Conservation (phyloP, 306 rosid genomes). For the Begonia loranthoides region DNA sequence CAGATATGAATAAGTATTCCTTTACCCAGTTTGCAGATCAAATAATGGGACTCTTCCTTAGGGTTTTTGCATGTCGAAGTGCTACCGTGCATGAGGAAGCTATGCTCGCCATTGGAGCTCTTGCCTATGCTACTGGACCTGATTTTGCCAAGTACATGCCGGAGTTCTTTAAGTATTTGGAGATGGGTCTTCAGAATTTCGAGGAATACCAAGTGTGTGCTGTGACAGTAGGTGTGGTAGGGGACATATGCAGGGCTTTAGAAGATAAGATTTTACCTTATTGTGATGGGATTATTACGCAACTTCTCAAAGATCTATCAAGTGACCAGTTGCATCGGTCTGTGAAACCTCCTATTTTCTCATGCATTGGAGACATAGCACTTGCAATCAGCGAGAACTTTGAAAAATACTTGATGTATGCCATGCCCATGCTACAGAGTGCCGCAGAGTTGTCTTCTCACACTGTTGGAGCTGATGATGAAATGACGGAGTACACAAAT, state of each 20-base stretch:
- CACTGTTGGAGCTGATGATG: slow-evolving; percentile 62
- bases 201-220: slow-evolving; percentile 93
- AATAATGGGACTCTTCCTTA: slow-evolving; percentile 64
- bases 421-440: slow-evolving; percentile 81
- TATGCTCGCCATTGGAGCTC: slow-evolving; percentile 93
- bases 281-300: slow-evolving; percentile 90
- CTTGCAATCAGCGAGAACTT: slow-evolving; percentile 82
- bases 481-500: slow-evolving; percentile 70
- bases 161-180: slow-evolving; percentile 64
- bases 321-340: slow-evolving; percentile 83
- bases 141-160: slow-evolving; percentile 78
- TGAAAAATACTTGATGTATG: slow-evolving; percentile 72
- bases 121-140: slow-evolving; percentile 65
- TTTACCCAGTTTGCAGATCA: slow-evolving; percentile 71
- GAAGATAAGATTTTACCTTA: slow-evolving; percentile 79
- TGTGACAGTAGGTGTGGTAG: slow-evolving; percentile 91
- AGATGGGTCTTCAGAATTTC: slow-evolving; percentile 82
- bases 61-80: slow-evolving; percentile 79
- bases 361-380: slow-evolving; percentile 87
- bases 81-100: slow-evolving; percentile 95
- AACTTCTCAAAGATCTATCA: slow-evolving; percentile 72
- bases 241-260: slow-evolving; percentile 82
- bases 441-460: slow-evolving; percentile 75
- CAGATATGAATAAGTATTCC: slow-evolving; percentile 55
- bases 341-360: slow-evolving; percentile 80